These are phyloP conservation scores for Funneliformis mosseae DNA, from an alignment of 192 early-diverging fungal genomes.

Conservation along the genomic window DNA sequence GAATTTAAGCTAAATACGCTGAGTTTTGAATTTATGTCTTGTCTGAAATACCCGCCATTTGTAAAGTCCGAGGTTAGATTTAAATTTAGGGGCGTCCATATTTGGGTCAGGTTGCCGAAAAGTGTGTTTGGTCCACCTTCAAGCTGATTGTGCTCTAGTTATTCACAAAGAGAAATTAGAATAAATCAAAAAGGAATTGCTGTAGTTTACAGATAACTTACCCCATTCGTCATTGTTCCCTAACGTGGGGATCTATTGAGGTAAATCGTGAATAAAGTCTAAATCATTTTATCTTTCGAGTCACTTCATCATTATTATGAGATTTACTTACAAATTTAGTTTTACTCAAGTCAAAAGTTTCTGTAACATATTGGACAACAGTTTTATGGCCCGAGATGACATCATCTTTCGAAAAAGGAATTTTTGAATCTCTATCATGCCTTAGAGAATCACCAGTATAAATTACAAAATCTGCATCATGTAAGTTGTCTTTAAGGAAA, in stretches of 20 bases:
- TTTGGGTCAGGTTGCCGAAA: slow-evolving; percentile 19
- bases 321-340: slow-evolving; percentile 29
- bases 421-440: slow-evolving; percentile 36
- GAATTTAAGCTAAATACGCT: slow-evolving; percentile 36
- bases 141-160: slow-evolving; percentile 37
- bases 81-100: slow-evolving; percentile 41
- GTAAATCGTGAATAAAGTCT: neutral
- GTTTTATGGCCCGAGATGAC: slow-evolving; percentile 21
- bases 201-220: neutral
- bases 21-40: slow-evolving; percentile 34
- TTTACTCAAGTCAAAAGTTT: slow-evolving; percentile 21
- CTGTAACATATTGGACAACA: slow-evolving; percentile 1
- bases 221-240: slow-evolving; percentile 45
- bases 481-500: slow-evolving; percentile 38
- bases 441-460: slow-evolving; percentile 48
- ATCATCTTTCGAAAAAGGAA: neutral
- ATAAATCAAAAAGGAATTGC: neutral
- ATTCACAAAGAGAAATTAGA: neutral
- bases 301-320: neutral
- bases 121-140: slow-evolving; percentile 17
- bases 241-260: slow-evolving; percentile 39
- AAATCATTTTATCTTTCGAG: neutral
- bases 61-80: slow-evolving; percentile 39
- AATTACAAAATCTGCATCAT: slow-evolving; percentile 44
- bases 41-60: slow-evolving; percentile 40